These are phyloP conservation scores for Rossbeevera mucosa DNA, from an alignment of 768 basidiomycete genomes.

Conservation along the genomic window DNA sequence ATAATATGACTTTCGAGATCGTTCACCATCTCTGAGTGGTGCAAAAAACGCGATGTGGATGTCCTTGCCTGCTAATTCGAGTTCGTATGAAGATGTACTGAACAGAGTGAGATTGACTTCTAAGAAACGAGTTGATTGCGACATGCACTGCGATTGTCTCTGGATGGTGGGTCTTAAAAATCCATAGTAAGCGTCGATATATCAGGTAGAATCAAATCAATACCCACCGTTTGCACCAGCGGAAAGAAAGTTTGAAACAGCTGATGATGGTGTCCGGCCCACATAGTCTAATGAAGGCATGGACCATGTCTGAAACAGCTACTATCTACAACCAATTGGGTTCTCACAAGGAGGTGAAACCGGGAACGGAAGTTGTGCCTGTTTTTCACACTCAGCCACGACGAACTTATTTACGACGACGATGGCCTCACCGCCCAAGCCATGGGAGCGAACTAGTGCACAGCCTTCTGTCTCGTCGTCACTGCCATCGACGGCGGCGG, in stretches of 20 bases:
- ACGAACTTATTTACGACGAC: constrained; percentile 12
- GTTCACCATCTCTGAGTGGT: constrained; percentile 1
- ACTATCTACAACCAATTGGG: too few relatives aligned
- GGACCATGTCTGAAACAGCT: too few relatives aligned
- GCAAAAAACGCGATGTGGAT: constrained; percentile 11
- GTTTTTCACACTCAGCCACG: constrained; percentile 10
- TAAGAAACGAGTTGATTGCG: too few relatives aligned
- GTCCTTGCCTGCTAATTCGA: constrained; percentile 7
- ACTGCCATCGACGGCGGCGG: constrained; percentile 17
- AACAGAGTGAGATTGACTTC: constrained; percentile 5
- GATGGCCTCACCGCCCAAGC: constrained; percentile 86
- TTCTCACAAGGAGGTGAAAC: too few relatives aligned
- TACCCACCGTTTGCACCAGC: not conserved
- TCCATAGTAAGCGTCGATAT: not conserved
- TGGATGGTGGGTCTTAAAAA: not conserved
- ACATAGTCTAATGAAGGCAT: too few relatives aligned
- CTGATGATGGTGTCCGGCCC: too few relatives aligned
- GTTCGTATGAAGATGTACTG: constrained; percentile 14
- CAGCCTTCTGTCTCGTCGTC: constrained; percentile 29
- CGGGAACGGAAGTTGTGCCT: too few relatives aligned
- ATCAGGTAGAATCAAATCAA: not conserved
- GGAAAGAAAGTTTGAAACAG: not conserved
- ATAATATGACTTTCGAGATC: not conserved
- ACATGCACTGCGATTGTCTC: not conserved
- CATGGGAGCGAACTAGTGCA: constrained; percentile 69